Conservation (phyloP, 2,329 filamentous ascomycete genomes). For the Cytospora schulzeri region DNA sequence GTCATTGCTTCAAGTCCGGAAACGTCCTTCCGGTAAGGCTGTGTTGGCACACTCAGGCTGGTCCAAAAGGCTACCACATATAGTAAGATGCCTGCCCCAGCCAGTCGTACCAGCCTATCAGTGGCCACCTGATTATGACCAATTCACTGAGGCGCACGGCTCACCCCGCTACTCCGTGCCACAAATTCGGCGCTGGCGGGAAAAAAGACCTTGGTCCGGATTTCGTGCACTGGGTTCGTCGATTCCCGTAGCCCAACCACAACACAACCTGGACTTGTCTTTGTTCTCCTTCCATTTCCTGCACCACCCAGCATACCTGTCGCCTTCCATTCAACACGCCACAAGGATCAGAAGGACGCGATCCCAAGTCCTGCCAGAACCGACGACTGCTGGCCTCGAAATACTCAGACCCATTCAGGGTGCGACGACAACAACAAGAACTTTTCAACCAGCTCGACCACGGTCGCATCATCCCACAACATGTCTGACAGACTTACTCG, state of each 20-base stretch:
- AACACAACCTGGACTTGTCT: conserved; percentile 13
- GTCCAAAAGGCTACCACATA: background rate
- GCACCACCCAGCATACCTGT: conserved; percentile 8
- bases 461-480: conserved; percentile 37
- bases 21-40: background rate
- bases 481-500: conserved; percentile 96
- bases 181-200: conserved; percentile 23
- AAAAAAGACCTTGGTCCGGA: conserved; percentile 20
- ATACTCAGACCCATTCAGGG: conserved; percentile 6
- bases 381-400: background rate
- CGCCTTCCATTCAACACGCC: conserved; percentile 10
- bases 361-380: conserved; percentile 1
- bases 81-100: conserved; percentile 2
- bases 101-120: conserved; percentile 21
- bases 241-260: conserved; percentile 11
- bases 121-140: conserved; percentile 21
- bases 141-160: conserved; percentile 1
- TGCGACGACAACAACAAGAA: conserved; percentile 14
- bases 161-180: conserved; percentile 25
- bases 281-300: conserved; percentile 13
- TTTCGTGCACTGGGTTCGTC: conserved; percentile 19
- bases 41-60: background rate
- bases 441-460: conserved; percentile 21
- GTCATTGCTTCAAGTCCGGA: background rate
- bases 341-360: conserved; percentile 5